These are phyloP conservation scores for Calonectria multiphialidica DNA, from an alignment of 2,329 filamentous ascomycete genomes.

Conservation along the genomic window DNA sequence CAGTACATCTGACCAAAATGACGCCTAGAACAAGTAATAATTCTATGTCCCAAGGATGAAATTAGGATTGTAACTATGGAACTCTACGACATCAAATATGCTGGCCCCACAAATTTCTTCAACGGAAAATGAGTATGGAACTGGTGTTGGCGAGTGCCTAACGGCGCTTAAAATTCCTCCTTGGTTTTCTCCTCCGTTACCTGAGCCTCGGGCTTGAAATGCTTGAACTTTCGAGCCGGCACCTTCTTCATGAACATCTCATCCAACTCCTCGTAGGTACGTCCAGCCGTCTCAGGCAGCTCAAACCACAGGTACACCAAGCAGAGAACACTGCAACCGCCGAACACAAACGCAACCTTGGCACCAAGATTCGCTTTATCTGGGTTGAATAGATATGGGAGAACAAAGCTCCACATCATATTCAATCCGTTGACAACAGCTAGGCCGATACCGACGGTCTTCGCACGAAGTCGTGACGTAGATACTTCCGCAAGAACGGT, in stretches of 20 bases:
- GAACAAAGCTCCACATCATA: constrained; percentile 31
- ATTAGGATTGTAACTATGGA: no score
- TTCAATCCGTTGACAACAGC: constrained; percentile 20
- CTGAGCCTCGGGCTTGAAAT: constrained; percentile 22
- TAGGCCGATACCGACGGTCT: constrained; percentile 48
- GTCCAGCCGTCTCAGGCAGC: constrained; percentile 31
- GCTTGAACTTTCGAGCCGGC: constrained; percentile 23
- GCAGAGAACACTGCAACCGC: constrained; percentile 21
- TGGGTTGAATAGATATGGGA: constrained; percentile 32
- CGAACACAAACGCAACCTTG: constrained; percentile 30
- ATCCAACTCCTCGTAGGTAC: constrained; percentile 33
- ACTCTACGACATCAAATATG: no score
- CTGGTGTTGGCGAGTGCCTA: background rate
- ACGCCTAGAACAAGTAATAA: no score
- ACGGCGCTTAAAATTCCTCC: background rate
- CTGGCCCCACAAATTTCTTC: no score
- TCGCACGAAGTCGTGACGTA: constrained; percentile 52
- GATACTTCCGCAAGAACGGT: constrained; percentile 53
- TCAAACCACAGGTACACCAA: constrained; percentile 29
- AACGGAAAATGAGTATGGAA: no score
- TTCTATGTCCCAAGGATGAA: no score
- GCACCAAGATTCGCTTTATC: constrained; percentile 29
- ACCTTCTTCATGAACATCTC: constrained; percentile 32
- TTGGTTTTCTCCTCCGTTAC: background rate
- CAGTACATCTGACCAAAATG: no score